Base-by-base conservation (phyloP, 176 grass and related monocot species). In the Rhipidocladum racemiflorum region DNA sequence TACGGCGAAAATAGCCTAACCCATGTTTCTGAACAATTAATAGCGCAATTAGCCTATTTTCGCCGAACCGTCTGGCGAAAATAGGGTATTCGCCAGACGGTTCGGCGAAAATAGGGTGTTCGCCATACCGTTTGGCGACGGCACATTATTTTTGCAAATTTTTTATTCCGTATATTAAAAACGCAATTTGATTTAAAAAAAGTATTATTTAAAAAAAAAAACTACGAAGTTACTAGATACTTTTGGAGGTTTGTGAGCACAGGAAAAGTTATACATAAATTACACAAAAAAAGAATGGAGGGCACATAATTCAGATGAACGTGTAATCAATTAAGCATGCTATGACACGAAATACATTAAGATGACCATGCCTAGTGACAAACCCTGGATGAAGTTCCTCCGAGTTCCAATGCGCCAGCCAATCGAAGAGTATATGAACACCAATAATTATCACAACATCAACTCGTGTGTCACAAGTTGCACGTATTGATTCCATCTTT, bases 401-500 rank as follows among this genome's bases (percentile, higher is more conserved):
- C 17, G 39, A 82, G 36, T 81, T 67, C 69, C 61, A 65, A 72
- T 61, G 78, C n/a, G 23, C 78, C 65, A 73, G 65, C 78, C 66
- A 44, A 10, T 51, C 4, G 73, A 54, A 81, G 42, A 27, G 83
- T 86, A 82, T 90, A 89, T 60, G 9, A 55, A 82, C 88, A 86
- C 28, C 56, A 20, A 48, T 40, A 82, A 38, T 77, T 77, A 82
- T 15, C 83, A 77, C 48, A 72, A 1, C 65, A 77, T 24, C 25
- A 82, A 39, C 55, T 72, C 71, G 60, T 64, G 46, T 72, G 83
- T 86, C 88, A 90, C 78, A 90, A 90, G 60, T 82, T 86, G 80
- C 96, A 99, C 1, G 91, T 91, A 60, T 99, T 99, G 75, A 90
- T 72, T n/a, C 96, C 96, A 90, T 99, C 96, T 85, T 95, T 95